Evolutionary conservation across 176 grass and related monocot genomes (phyloP), one percentile per base, ranked within the genome.

Genomic region (Metroxylon sagu): DNA sequence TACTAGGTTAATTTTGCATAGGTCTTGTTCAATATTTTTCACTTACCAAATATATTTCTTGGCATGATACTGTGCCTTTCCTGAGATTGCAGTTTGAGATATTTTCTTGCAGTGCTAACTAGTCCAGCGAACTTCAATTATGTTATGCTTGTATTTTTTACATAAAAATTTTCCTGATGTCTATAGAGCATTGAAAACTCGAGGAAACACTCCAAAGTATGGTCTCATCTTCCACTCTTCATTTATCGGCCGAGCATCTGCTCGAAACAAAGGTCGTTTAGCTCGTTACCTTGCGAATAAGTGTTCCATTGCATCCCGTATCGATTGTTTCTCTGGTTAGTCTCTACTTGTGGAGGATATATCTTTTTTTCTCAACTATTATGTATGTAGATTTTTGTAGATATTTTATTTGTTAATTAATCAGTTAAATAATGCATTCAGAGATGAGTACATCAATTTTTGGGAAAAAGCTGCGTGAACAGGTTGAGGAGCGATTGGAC

Each of bases 211-310:
- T 51, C 93, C 93, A 0, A 98, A 98, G 63, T 93, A 98, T 76
- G 93, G 93, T 25, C 88, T 89, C 6, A 93, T 98, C 72, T 98
- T 98, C 60, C 93, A 98, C 74, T 98, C 93, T 1, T 92, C 93
- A 35, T 98, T 98, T 39, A 98, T 98, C 74, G 93, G 93, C 18
- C 93, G 93, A 60, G 84, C 93, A 63, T 81, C 93, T 78, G 64
- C 83, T 16, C 69, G 73, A 64, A 92, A 98, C 84, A 98, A 98
- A 67, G 93, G 93, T 35, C 83, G 88, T 57, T 85, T 98, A 87
- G 93, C 93, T 66, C 85, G 93, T 5, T 98, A 98, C 39, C 79
- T 98, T 49, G 93, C 93, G 21, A 98, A 92, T 66, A 98, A 98
- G 62, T 98, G 93, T 18, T 98, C 93, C 14, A 92, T 98, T 79